Base-by-base conservation (phyloP, 331 rosid species). In the Stylosanthes scabra region DNA sequence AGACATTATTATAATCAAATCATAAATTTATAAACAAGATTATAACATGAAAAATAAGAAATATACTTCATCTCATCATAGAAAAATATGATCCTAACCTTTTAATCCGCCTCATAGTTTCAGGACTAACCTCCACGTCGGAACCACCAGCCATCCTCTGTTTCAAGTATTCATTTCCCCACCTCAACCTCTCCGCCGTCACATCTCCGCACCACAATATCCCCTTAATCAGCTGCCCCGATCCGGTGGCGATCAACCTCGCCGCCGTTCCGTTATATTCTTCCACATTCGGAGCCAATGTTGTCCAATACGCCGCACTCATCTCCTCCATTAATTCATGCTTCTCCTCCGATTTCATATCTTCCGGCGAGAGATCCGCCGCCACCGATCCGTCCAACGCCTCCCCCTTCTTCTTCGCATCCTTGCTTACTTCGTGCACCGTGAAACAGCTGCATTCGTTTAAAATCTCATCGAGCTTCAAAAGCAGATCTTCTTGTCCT, bases 121-220 rank as follows among this genome's bases (percentile, higher is more conserved):
- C 76, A 0, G 96, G 97, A 78, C 83, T 88, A 62, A 95, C 46
- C 83, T 90, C 92, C 4, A 60, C 54, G 2, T 78, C 65, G 1
- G 86, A 25, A 9, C 63, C 3, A 2, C 92, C 74, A 46, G 65
- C 60, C 86, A 87, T 37, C 86, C 86, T 92, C 75, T 71, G 70
- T 85, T 94, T 92, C 96, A 92, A 60, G 50, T 85, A 75, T 61
- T 87, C 90, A 75, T 95, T 92, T 9, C 99, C 99, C 97, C 84
- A 78, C 59, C 77, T 82, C 78, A 95, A 84, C 82, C 97, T 82
- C 14, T 95, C 98, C 39, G 85, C 83, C 0, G 99, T 95, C 74
- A 95, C 97, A 80, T 95, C 99, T 2, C 99, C 97, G 56, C 99
- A 95, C 98, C 97, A 95, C 79, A 95, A 81, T 45, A 95, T 87